A percentile compares a stretch with the other conserved stretches of the same genome.
Evolutionary conservation across 148 eudicot species (phyloP).

Genomic region (Spergularia bocconei): DNA sequence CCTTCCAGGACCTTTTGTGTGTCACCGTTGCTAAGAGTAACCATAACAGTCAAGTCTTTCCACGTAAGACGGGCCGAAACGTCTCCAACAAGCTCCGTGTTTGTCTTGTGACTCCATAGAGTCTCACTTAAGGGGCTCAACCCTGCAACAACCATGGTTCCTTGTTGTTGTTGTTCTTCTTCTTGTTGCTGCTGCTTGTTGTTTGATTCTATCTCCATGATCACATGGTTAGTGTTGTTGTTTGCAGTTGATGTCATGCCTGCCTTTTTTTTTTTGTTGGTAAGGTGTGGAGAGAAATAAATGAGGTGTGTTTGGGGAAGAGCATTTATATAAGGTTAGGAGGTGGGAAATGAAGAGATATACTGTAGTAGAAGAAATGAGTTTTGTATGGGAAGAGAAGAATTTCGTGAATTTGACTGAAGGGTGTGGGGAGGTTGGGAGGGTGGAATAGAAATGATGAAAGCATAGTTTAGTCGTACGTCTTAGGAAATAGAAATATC

Average conservation of each 20-base stretch:
- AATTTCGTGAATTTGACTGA: slow-evolving; percentile 26
- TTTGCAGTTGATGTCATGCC: background rate
- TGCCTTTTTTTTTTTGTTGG: background rate
- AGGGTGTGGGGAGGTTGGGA: slow-evolving; percentile 6
- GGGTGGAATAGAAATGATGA: background rate
- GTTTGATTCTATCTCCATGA: slow-evolving; percentile 25
- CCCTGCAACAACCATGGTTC: slow-evolving; percentile 22
- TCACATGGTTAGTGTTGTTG: background rate
- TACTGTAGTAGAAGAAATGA: slow-evolving; percentile 3
- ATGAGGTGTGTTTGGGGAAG: background rate
- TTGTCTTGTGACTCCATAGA: slow-evolving; percentile 58
- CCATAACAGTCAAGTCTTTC: slow-evolving; percentile 82
- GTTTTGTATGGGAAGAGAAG: slow-evolving; percentile 17
- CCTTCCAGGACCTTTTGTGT: slow-evolving; percentile 79
- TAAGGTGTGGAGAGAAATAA: background rate
- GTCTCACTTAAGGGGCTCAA: slow-evolving; percentile 86
- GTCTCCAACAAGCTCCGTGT: slow-evolving; percentile 52
- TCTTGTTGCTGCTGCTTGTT: background rate
- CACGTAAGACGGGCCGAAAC: slow-evolving; percentile 86
- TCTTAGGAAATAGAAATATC: too few species aligned
- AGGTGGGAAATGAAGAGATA: background rate
- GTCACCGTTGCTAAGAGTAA: slow-evolving; percentile 66
- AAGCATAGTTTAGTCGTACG: too few species aligned
- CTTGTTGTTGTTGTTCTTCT: background rate
- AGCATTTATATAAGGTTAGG: background rate